Base-by-base conservation (phyloP, 345 rosid species). In the Corymbia maculata region DNA sequence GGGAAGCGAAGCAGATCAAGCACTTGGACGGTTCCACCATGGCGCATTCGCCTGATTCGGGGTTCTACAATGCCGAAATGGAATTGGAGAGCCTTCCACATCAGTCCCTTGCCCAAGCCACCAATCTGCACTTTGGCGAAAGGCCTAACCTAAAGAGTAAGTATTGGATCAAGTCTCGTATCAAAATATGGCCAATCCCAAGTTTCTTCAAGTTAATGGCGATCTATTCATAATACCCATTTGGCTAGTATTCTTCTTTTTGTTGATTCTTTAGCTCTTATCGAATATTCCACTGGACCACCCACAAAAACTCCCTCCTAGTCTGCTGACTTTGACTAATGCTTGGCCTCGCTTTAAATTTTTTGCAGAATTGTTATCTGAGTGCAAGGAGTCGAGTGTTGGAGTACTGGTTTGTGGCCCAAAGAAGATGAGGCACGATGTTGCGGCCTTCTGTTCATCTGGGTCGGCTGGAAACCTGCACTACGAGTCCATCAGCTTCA, bases 351-450 rank as follows among this genome's bases (percentile, higher is more conserved):
- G 14, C 84, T 5, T 42, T 42, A 28, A 75, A 49, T 21, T 85
- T 85, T 52, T 30, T 84, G 89, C 93, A 97, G 99, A 90, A 88
- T 88, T 95, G 55, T 86, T 94, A 85, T 70, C 88, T 22, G 96
- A 89, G 11, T 85, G 92, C 87, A 86, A 90, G 80, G 97, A 92
- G 88, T 90, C 92, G 16, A 94, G 95, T 47, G 94, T 93, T n/a
- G 98, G 98, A 88, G 96, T 95, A 64, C 88, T 95, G 57, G 98
- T 87, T 86, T 92, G 95, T 57, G 99, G 99, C 44, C 98, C 99
- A 3, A 93, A 75, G 91, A 93, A 90, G 92, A 91, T 95, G 97
- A 94, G 95, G 87, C 96, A 93, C 50, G 95, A 95, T 24, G 96
- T 90, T 45, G 99, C 98, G 4, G 86, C 86, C 66, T 91, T 95